Conservation (phyloP, 2,329 filamentous ascomycete genomes). For the Cercospora sp. region DNA sequence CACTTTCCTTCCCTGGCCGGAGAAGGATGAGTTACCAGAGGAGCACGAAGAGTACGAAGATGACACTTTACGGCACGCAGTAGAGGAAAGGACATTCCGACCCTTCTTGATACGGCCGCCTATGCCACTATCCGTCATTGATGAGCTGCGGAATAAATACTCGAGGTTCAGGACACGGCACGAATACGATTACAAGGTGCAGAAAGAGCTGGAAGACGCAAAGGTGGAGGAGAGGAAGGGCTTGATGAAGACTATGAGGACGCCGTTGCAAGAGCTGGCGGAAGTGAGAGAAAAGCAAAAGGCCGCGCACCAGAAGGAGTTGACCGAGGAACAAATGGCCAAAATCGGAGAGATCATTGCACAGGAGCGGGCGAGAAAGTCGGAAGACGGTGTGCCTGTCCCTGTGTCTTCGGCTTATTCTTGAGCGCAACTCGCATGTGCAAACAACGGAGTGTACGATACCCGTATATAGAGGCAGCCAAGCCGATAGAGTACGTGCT, state of each 20-base stretch:
- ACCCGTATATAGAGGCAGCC: constrained; percentile 13
- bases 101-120: constrained; percentile 77
- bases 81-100: constrained; percentile 72
- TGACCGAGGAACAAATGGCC: constrained; percentile 43
- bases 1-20: constrained; percentile 74
- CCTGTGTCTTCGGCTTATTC: not conserved
- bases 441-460: constrained; percentile 19
- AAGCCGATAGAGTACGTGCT: not conserved
- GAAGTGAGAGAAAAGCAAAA: constrained; percentile 43
- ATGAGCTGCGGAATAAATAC: constrained; percentile 84
- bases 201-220: constrained; percentile 62
- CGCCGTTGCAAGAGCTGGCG: constrained; percentile 49
- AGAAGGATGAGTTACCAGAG: constrained; percentile 39
- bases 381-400: not conserved
- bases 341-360: constrained; percentile 47
- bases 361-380: constrained; percentile 24
- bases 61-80: constrained; percentile 76
- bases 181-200: constrained; percentile 69
- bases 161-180: constrained; percentile 79
- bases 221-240: constrained; percentile 49
- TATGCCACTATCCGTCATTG: constrained; percentile 74
- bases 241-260: constrained; percentile 46
- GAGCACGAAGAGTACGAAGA: constrained; percentile 56
- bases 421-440: not conserved
- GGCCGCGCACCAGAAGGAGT: constrained; percentile 41